phyloP scores from a whole-genome alignment of 169 alveolate genomes.

The Cardiosporidium cionae region DNA sequence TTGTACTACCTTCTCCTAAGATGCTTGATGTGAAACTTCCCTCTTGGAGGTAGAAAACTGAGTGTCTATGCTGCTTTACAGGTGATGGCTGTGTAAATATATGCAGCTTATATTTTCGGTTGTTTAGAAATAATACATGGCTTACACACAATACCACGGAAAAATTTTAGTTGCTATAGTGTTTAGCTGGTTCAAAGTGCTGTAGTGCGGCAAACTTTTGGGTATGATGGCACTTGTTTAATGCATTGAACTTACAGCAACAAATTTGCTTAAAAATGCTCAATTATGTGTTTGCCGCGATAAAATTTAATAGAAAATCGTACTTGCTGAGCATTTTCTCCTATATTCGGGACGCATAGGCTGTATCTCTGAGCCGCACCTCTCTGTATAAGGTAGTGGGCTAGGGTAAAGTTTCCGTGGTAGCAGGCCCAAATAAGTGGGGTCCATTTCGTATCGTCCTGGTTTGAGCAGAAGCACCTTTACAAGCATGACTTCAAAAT shows the following conservation, averaged over 20 bases:
- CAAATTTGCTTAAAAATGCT: neutral
- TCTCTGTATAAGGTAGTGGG: neutral
- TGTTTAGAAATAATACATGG: too few species aligned
- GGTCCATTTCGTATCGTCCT: conserved; percentile 19
- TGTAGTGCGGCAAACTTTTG: too few species aligned
- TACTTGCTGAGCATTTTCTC: neutral
- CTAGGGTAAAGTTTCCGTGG: conserved; percentile 5
- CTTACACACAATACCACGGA: too few species aligned
- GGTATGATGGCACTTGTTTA: neutral
- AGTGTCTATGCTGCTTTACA: too few species aligned
- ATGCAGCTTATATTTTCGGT: too few species aligned
- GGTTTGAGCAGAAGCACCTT: neutral
- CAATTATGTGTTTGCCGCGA: neutral
- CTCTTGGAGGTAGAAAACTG: too few species aligned
- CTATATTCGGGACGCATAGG: neutral
- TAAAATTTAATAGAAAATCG: neutral
- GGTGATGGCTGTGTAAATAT: too few species aligned
- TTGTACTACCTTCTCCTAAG: too few species aligned
- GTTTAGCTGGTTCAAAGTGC: too few species aligned
- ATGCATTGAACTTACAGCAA: neutral
- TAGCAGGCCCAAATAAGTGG: conserved; percentile 14
- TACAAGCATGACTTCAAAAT: neutral
- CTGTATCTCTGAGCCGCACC: conserved; percentile 2
- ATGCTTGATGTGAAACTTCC: too few species aligned
- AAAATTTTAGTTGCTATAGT: too few species aligned